Evolutionary conservation across 345 rosid species (phyloP).

Genomic region (Kernera saxatilis): DNA sequence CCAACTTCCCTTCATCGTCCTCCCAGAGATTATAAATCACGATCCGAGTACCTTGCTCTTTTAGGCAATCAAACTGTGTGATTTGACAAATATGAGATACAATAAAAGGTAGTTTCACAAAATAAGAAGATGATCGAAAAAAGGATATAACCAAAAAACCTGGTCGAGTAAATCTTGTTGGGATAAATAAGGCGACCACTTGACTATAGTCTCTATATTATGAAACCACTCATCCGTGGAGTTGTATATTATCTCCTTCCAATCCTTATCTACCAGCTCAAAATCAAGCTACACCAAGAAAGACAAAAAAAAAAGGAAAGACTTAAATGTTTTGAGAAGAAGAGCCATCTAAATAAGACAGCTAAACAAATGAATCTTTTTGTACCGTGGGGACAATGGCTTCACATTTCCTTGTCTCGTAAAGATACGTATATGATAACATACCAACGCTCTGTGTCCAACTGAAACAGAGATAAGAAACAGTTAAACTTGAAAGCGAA

Average conservation of each 20-base stretch:
- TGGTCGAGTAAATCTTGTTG: constrained; percentile 45
- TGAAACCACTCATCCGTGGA: constrained; percentile 45
- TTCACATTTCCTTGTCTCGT: constrained; percentile 57
- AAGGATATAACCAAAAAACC: constrained; percentile 29
- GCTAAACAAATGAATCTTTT: background rate
- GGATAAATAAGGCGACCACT: constrained; percentile 64
- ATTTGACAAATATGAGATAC: background rate
- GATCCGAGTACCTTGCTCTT: constrained; percentile 56
- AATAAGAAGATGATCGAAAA: background rate
- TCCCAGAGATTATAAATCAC: constrained; percentile 80
- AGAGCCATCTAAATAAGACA: background rate
- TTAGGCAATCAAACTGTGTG: constrained; percentile 44
- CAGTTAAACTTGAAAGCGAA: background rate
- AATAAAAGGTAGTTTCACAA: background rate
- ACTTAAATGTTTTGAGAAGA: background rate
- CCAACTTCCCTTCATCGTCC: constrained; percentile 58
- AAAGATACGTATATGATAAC: constrained; percentile 68
- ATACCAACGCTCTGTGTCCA: constrained; percentile 58
- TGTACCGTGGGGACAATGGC: constrained; percentile 78
- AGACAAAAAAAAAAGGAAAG: background rate
- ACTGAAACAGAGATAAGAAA: constrained; percentile 28
- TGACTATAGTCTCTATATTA: constrained; percentile 46
- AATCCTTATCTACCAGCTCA: constrained; percentile 37
- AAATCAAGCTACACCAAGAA: constrained; percentile 47
- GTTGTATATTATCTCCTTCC: constrained; percentile 42